Conservation (phyloP, 176 grass and related monocot species). For the Oryza rufipogon region DNA sequence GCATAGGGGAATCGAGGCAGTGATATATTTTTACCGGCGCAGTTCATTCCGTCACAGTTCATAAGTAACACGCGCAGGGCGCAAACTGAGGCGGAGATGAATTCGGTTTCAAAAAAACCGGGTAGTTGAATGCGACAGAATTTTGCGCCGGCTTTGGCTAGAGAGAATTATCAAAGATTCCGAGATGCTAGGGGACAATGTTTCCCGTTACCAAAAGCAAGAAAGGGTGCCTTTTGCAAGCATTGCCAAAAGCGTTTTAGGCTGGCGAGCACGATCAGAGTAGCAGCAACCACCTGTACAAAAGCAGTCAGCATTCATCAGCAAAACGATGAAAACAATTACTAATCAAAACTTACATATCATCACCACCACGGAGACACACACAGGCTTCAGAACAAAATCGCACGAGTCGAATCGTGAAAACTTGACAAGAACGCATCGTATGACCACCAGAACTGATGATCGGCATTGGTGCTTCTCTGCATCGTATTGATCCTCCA, state of each 20-base stretch:
- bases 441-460: background rate
- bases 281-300: constrained; percentile 3
- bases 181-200: background rate
- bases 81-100: no score
- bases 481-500: background rate
- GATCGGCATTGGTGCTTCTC: background rate
- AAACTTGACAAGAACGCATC: background rate
- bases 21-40: background rate
- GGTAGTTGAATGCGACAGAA: constrained; percentile 4
- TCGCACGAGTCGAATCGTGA: background rate
- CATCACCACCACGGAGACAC: background rate
- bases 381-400: background rate
- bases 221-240: constrained; percentile 10
- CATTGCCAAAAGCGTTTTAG: background rate
- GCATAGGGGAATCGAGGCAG: background rate
- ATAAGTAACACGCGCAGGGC: background rate
- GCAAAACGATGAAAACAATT: background rate
- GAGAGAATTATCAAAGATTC: constrained; percentile 23
- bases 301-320: background rate
- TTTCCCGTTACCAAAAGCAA: constrained; percentile 32
- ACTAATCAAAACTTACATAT: background rate
- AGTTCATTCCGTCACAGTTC: background rate
- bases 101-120: no score
- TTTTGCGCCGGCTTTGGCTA: background rate
- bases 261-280: background rate